Evolutionary conservation across 2,329 filamentous ascomycete genomes (phyloP).

Genomic region (Venturia pyrina): DNA sequence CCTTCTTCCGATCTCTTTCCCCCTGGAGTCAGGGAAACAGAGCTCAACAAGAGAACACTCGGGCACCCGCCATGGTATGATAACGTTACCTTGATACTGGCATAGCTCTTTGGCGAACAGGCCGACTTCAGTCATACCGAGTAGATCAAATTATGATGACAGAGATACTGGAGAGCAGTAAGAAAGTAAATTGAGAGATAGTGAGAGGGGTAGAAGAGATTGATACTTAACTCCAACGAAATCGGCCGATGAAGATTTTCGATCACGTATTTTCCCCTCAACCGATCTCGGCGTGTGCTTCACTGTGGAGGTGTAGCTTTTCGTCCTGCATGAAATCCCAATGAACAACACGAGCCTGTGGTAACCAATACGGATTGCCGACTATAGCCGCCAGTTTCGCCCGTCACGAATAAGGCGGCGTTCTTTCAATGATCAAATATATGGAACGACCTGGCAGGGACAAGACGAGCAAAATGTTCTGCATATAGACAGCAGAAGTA

Average conservation of each 20-base stretch:
- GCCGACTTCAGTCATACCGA: background rate
- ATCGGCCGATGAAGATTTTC: background rate
- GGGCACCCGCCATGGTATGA: constrained; percentile 33
- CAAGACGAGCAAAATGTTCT: too few relatives aligned
- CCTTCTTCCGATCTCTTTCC: constrained; percentile 10
- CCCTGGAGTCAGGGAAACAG: constrained; percentile 13
- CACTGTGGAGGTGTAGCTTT: background rate
- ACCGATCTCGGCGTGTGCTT: background rate
- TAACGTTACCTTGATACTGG: constrained; percentile 34
- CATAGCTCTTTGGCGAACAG: constrained; percentile 25
- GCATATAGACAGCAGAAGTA: too few relatives aligned
- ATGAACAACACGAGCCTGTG: background rate
- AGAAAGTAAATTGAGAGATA: background rate
- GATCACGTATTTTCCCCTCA: background rate
- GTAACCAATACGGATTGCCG: background rate
- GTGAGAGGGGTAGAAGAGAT: background rate
- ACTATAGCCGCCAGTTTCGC: background rate
- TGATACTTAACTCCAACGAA: background rate
- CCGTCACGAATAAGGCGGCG: too few relatives aligned
- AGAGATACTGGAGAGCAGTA: background rate
- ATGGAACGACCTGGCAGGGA: too few relatives aligned
- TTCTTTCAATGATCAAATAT: too few relatives aligned
- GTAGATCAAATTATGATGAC: background rate
- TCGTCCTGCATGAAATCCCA: background rate
- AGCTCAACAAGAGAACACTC: constrained; percentile 13